Conservation (phyloP, 2,329 filamentous ascomycete genomes). For the Penicillium sp. region DNA sequence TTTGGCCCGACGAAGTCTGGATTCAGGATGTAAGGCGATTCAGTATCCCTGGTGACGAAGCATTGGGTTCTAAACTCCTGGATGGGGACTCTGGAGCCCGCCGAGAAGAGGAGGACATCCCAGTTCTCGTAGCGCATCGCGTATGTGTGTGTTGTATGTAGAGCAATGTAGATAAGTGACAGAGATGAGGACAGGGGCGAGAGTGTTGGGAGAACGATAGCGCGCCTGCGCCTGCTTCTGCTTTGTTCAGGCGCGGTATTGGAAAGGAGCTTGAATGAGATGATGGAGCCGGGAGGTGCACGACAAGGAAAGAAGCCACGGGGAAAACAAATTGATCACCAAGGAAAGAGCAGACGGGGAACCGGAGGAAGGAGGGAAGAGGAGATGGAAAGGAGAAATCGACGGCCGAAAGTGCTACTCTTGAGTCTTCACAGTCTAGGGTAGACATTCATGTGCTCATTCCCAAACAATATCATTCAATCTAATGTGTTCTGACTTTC, state of each 20-base stretch:
- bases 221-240: too few relatives aligned
- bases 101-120: constrained; percentile 81
- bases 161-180: background rate
- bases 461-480: background rate
- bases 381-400: background rate
- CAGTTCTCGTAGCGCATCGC: constrained; percentile 83
- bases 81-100: constrained; percentile 68
- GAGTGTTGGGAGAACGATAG: constrained; percentile 38
- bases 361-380: background rate
- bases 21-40: constrained; percentile 57
- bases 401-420: background rate
- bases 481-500: background rate
- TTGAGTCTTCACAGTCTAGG: background rate
- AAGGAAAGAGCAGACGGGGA: background rate
- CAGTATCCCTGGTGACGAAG: constrained; percentile 64
- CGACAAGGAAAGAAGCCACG: background rate
- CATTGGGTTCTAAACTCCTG: constrained; percentile 83
- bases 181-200: constrained; percentile 33
- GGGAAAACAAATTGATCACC: background rate
- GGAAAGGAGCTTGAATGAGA: background rate
- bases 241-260: background rate
- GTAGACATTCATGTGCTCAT: background rate
- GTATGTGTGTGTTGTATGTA: constrained; percentile 9
- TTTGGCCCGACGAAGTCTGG: constrained; percentile 43
- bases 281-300: background rate